Base-by-base conservation (phyloP, 495 filamentous ascomycete species). In the Platismatia glauca region DNA sequence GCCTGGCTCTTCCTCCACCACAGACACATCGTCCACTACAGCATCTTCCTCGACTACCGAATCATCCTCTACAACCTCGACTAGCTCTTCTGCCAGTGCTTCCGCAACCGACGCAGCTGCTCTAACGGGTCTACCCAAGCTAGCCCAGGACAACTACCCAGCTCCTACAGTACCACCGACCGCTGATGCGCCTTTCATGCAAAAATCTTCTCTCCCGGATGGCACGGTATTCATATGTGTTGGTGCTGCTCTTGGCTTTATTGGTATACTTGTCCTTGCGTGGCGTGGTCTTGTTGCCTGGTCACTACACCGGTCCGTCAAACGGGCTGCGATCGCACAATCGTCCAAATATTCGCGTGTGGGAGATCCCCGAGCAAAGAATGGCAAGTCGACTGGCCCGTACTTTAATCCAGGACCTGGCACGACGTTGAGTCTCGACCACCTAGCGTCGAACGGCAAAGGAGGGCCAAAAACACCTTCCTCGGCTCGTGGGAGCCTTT, bases 141-240 rank as follows among this genome's bases (percentile, higher is more conserved):
- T 75, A 24, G 60, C 70, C 4, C 71, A 70, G 18, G 67, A 75
- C 53, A 78, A 76, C 15, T 84, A 83, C 65, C 85, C 88, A 12
- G 71, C 84, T 7, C 77, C 89, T 4, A 81, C 81, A 20, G 84
- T 96, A 43, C 94, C 94, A 6, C 86, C 90, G 15, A 96, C 89
- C 3, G 78, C 83, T 15, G 81, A 86, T 72, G 94, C 94, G 29
- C 94, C 95, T 34, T 98, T 90, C 71, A 96, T 98, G 91, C 89
- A 95, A 69, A 86, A 87, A 70, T 92, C 90, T n/a, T 87, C 79
- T 52, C 81, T 91, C 11, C 94, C 94, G 0, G 90, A 97, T 75
- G 94, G 94, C 22, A 97, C 94, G 31, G 86, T 98, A 38, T 98
- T 98, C 77, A 98, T 98, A 70, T 85, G 82, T 46, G 95, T 97